Evolutionary conservation across 805 yeast species (phyloP).

Genomic region (Cyberlindnera samutprakarnensis): DNA sequence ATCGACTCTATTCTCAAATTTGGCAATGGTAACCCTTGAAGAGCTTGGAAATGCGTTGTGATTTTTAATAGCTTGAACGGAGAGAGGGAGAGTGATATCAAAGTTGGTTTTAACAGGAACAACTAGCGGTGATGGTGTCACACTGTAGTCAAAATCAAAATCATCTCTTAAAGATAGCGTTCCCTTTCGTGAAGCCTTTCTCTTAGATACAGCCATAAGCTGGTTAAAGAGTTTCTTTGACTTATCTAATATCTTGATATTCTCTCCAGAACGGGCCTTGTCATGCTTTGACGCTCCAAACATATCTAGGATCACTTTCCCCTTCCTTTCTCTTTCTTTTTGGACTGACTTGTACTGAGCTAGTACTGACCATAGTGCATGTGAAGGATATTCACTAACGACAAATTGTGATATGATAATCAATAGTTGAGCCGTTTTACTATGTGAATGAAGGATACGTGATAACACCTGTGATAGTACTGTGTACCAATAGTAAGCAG

Average conservation of each 20-base stretch:
- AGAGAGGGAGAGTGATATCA: slow-evolving; percentile 54
- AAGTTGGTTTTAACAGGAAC: slow-evolving; percentile 71
- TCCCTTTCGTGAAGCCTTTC: slow-evolving; percentile 12
- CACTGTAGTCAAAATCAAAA: slow-evolving; percentile 32
- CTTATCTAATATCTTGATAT: slow-evolving; percentile 10
- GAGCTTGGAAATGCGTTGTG: slow-evolving; percentile 39
- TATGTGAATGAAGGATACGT: slow-evolving; percentile 59
- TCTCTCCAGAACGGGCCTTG: slow-evolving; percentile 10
- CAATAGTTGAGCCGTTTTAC: slow-evolving; percentile 47
- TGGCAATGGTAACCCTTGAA: slow-evolving; percentile 44
- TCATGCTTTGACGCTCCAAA: slow-evolving; percentile 20
- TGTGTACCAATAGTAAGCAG: slow-evolving; percentile 65
- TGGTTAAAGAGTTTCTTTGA: slow-evolving; percentile 23
- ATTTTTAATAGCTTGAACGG: slow-evolving; percentile 32
- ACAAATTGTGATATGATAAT: slow-evolving; percentile 50
- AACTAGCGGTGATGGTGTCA: slow-evolving; percentile 47
- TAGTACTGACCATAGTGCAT: slow-evolving; percentile 78
- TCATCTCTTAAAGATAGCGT: slow-evolving; percentile 28
- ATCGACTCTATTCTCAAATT: slow-evolving; percentile 59
- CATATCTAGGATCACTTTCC: slow-evolving; percentile 33
- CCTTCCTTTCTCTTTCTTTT: slow-evolving; percentile 37
- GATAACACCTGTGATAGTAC: slow-evolving; percentile 84
- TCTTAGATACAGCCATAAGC: slow-evolving; percentile 20
- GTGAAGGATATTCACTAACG: slow-evolving; percentile 63
- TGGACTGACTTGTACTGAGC: slow-evolving; percentile 60